Percentiles rank a stretch among this genome's conserved stretches.
These are phyloP conservation scores for Fusarium solani-melongenae DNA, from an alignment of 2,329 filamentous ascomycete genomes.

Conservation along the genomic window DNA sequence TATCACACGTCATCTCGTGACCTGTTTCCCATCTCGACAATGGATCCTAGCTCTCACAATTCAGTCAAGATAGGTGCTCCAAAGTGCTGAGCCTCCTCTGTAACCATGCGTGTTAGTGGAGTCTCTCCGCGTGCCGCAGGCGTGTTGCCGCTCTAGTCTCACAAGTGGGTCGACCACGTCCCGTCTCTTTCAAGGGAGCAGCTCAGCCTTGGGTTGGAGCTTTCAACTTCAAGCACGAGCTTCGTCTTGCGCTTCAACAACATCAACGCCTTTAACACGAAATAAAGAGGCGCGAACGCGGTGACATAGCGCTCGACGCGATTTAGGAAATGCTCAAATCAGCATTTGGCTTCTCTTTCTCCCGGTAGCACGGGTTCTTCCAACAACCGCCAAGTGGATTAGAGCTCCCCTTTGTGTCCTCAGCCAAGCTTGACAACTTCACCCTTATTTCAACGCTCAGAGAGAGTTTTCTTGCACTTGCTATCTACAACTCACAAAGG, in stretches of 20 bases:
- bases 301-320: not conserved
- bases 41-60: not conserved
- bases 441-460: slow-evolving; percentile 11
- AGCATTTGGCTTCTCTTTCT: not conserved
- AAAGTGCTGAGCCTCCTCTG: slow-evolving; percentile 8
- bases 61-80: not conserved
- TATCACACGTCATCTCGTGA: not conserved
- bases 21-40: not conserved
- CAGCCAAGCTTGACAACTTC: slow-evolving; percentile 8
- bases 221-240: slow-evolving; percentile 7
- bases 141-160: not conserved
- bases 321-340: not conserved
- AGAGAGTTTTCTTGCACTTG: not conserved
- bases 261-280: not conserved
- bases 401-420: slow-evolving; percentile 9
- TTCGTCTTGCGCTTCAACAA: not conserved
- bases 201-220: slow-evolving; percentile 5
- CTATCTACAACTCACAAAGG: not conserved
- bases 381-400: slow-evolving; percentile 15
- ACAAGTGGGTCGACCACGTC: slow-evolving; percentile 11
- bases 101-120: not conserved
- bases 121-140: not conserved
- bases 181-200: slow-evolving; percentile 6
- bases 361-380: slow-evolving; percentile 5
- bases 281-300: not conserved